Evolutionary conservation across 345 rosid genomes (phyloP), one percentile per base, ranked within the genome.

Genomic region (Mallotus nudiflorus): DNA sequence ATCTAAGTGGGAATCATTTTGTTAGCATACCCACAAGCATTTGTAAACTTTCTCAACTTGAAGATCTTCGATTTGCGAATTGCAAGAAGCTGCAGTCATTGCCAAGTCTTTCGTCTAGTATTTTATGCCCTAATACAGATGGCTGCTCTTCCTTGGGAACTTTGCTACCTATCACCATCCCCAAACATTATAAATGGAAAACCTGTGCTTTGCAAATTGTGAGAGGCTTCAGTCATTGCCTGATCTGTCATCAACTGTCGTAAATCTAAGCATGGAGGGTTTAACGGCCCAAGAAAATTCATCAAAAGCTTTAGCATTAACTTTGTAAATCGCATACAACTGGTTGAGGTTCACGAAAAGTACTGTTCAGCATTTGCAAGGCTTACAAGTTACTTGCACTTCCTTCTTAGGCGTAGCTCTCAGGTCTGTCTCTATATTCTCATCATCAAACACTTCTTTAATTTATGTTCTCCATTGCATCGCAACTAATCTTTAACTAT

Each of bases 41-140:
- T 48, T 37, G 9, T 6, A 57, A 15, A 39, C 76, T 78, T 50
- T 11, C 63, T 35, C 19, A 24, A 1, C 73, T 74, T 33, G 53
- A 70, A 16, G 66, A 18, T 20, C 54, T 78, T 18, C n/a, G 46
- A 13, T 29, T 74, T 14, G 31, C 19, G 1, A 27, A 22, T 12
- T 78, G 78, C 58, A 57, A 53, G 29, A 39, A 44, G 25, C 65
- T 78, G n/a, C 12, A 50, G 33, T 69, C 69, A 44, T 48, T 78
- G 42, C 81, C 74, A 9, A 37, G 12, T 59, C 78, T 78, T 65
- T 78, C 78, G 19, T 45, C 54, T 5, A 49, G 76, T 42, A 60
- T 66, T 52, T 11, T 49, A 15, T 66, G 33, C 52, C 31, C 51
- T 5, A 66, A 48, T 22, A 66, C 29, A 7, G 46, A 7, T 51